Evolutionary conservation across 768 basidiomycete genomes (phyloP).

Genomic region (Holtermanniella nyarrowii): DNA sequence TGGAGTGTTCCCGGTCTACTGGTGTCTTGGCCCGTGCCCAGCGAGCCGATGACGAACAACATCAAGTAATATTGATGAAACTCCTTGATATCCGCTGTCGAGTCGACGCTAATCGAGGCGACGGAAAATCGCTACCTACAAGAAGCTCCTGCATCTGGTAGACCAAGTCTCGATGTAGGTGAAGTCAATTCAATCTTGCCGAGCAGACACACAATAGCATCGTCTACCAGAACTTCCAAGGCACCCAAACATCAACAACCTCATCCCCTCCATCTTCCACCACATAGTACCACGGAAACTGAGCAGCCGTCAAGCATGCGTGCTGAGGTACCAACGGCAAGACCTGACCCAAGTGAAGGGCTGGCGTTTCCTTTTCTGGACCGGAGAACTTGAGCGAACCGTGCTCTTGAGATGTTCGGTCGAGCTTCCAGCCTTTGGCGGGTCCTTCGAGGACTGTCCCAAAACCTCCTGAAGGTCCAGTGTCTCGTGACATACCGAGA

Average conservation of each 20-base stretch:
- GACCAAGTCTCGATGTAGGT: too few species aligned
- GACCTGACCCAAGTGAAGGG: constrained; percentile 51
- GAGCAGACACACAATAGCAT: too few species aligned
- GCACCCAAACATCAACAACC: constrained; percentile 62
- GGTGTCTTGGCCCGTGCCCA: not conserved
- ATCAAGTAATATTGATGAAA: not conserved
- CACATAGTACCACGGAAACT: constrained; percentile 72
- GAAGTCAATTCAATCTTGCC: too few species aligned
- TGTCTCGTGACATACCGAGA: constrained; percentile 80
- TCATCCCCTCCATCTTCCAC: constrained; percentile 51
- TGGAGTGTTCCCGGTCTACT: not conserved
- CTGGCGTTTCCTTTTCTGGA: not conserved
- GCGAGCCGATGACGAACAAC: not conserved
- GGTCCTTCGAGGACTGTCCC: constrained; percentile 61
- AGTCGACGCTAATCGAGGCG: not conserved
- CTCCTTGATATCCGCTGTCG: not conserved
- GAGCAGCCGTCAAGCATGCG: constrained; percentile 71
- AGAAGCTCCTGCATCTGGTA: too few species aligned
- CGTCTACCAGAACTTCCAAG: constrained; percentile 94
- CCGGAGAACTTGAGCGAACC: constrained; percentile 48
- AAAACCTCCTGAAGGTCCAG: constrained; percentile 59
- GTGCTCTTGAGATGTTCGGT: constrained; percentile 51
- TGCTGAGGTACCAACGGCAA: constrained; percentile 74
- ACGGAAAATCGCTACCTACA: too few species aligned
- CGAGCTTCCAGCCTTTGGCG: constrained; percentile 44